Percentiles rank a stretch among this genome's conserved stretches.
phyloP scores from a whole-genome alignment of 75 land plant species.

The Adiantum capillusveneris region DNA sequence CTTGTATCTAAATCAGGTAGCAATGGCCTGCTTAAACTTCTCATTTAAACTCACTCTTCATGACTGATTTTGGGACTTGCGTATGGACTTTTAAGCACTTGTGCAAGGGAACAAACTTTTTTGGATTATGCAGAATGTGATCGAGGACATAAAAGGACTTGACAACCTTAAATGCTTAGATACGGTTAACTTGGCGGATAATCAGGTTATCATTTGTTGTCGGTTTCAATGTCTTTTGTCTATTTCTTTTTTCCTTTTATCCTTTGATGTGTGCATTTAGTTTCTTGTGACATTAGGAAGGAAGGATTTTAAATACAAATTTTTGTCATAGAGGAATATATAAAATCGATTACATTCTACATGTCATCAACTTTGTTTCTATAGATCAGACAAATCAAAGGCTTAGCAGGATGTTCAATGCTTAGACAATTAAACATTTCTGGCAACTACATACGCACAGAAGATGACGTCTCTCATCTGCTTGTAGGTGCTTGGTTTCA shows the following conservation, averaged over 20 bases:
- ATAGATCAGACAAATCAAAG: constrained; percentile 25
- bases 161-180: constrained; percentile 21
- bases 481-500: constrained; percentile 9
- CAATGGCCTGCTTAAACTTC: too few species aligned
- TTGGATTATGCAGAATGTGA: constrained; percentile 21
- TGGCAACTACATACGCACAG: constrained; percentile 22
- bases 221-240: too few species aligned
- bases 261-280: too few species aligned
- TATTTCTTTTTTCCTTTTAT: neutral
- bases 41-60: too few species aligned
- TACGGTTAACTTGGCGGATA: constrained; percentile 30
- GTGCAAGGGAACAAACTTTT: too few species aligned
- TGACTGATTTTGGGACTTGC: too few species aligned
- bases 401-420: constrained; percentile 13
- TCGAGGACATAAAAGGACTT: constrained; percentile 25
- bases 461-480: constrained; percentile 24
- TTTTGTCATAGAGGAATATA: neutral
- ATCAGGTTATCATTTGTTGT: too few species aligned
- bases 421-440: constrained; percentile 28
- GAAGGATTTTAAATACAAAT: neutral
- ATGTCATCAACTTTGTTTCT: too few species aligned
- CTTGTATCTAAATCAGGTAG: constrained; percentile 30
- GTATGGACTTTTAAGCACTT: too few species aligned
- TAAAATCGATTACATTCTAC: neutral
- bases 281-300: too few species aligned